Base-by-base conservation (phyloP, 805 yeast genomes). In the Candida incommunis region DNA sequence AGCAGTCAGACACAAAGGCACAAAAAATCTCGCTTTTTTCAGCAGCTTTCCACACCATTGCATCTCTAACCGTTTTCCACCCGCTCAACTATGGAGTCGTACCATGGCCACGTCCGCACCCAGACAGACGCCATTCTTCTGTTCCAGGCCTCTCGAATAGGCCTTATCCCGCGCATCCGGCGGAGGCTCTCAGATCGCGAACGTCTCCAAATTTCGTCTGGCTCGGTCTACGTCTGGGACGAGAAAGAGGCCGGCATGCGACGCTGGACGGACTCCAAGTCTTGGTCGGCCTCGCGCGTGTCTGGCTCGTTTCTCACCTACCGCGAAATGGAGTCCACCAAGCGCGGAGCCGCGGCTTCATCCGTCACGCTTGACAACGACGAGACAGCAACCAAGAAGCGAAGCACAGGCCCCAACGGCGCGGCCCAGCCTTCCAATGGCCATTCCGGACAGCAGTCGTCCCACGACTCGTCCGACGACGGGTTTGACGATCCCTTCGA, bases 261-360 rank as follows among this genome's bases (percentile, higher is more conserved):
- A 50, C 63, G 88, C 23, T 81, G 90, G 88, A 81, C 88, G 1
- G 90, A 81, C 54, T 85, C 88, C 18, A 72, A 73, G 50, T 68
- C 72, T 26, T 81, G 90, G 88, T 69, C 76, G 47, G 83, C 87
- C 2, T 75, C 82, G 0, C 68, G 86, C 47, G 86, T 82, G 1
- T 69, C 71, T 3, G 82, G 83, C 3, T 68, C 73, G 1, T 80
- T 80, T 54, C 61, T 80, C 24, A 71, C 75, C 2, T 80, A 80
- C 58, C 70, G 74, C 44, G 86, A 81, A 56, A 71, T 78, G 67
- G 78, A 75, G 48, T 31, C 37, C n/a, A 5, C 13, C 37, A 31
- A 31, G 37, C 13, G 37, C 13, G 9, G 18, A 13, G 13, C 37
- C 5, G 18, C 11, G 37, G 27, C 27, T 7, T n/a, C n/a, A n/a